Conservation (phyloP, 2,329 filamentous ascomycete genomes). For the Orbilia blumenaviensis region DNA sequence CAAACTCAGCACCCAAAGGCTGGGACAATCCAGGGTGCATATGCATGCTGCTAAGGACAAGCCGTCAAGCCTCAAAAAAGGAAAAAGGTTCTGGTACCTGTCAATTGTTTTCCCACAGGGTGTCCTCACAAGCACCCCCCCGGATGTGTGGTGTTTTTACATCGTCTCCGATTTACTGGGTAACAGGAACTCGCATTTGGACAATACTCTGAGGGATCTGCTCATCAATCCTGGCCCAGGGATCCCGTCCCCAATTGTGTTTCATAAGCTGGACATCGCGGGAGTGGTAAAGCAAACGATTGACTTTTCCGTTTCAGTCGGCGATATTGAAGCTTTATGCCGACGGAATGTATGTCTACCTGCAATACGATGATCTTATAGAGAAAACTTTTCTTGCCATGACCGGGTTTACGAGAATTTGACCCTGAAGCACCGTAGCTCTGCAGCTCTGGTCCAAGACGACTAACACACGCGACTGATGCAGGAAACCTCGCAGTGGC, state of each 20-base stretch:
- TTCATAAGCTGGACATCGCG: no score
- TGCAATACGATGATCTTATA: constrained; percentile 47
- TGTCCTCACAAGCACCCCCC: neutral
- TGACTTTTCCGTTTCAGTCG: constrained; percentile 46
- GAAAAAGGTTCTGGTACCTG: constrained; percentile 42
- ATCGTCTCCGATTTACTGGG: constrained; percentile 46
- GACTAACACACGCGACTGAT: constrained; percentile 29
- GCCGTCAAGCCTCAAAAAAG: constrained; percentile 35
- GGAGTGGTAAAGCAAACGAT: constrained; percentile 22
- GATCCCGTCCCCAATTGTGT: constrained; percentile 32
- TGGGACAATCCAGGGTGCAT: constrained; percentile 50
- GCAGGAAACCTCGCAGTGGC: constrained; percentile 20
- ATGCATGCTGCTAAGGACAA: constrained; percentile 40
- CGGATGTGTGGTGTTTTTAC: constrained; percentile 42
- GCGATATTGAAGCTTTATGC: constrained; percentile 37
- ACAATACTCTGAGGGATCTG: constrained; percentile 51
- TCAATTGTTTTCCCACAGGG: constrained; percentile 18
- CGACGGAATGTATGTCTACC: constrained; percentile 22
- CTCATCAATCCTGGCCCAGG: constrained; percentile 23
- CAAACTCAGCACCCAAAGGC: constrained; percentile 31
- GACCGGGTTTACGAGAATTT: constrained; percentile 26
- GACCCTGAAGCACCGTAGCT: neutral
- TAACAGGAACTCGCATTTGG: constrained; percentile 49
- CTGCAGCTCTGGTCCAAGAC: constrained; percentile 20
- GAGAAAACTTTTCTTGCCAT: constrained; percentile 35